Percentiles rank a stretch among this genome's conserved stretches.
Evolutionary conservation across 805 yeast species (phyloP).

Genomic region (Cyberlindnera suaveolens): DNA sequence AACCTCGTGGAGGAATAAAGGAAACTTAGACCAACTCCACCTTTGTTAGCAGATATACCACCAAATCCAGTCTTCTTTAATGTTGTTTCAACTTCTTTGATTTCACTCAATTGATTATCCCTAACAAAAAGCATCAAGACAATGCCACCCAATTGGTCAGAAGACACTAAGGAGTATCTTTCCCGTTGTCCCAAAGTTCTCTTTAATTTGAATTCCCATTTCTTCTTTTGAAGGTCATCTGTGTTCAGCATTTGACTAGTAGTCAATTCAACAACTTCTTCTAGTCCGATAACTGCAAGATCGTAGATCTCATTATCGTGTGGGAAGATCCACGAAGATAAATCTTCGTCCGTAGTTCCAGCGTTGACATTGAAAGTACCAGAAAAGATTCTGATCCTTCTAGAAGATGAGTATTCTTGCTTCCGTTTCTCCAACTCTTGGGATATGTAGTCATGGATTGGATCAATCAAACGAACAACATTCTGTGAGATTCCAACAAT

Average conservation of each 20-base stretch:
- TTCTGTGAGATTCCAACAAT: conserved; percentile 25
- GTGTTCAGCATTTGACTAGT: conserved; percentile 80
- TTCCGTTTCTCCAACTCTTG: conserved; percentile 48
- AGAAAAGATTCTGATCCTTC: conserved; percentile 58
- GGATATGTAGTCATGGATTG: conserved; percentile 78
- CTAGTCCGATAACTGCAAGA: conserved; percentile 75
- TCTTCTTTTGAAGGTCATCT: conserved; percentile 52
- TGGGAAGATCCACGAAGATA: conserved; percentile 79
- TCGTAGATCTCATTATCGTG: conserved; percentile 42
- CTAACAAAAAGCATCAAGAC: conserved; percentile 63
- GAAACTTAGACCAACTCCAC: conserved; percentile 71
- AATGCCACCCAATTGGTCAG: conserved; percentile 84
- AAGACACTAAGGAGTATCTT: conserved; percentile 67
- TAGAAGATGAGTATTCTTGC: conserved; percentile 51
- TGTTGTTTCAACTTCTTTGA: conserved; percentile 61
- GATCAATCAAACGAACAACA: conserved; percentile 71
- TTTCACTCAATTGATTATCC: conserved; percentile 41
- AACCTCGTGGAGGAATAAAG: conserved; percentile 59
- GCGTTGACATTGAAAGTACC: conserved; percentile 86
- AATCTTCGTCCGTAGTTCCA: conserved; percentile 41
- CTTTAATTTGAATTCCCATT: conserved; percentile 63
- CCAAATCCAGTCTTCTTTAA: conserved; percentile 90
- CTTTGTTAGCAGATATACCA: conserved; percentile 81
- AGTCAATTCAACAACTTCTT: conserved; percentile 81
- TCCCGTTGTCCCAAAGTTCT: conserved; percentile 37